Evolutionary conservation across 768 basidiomycete species (phyloP).

Genomic region (Artomyces pyxidatus): DNA sequence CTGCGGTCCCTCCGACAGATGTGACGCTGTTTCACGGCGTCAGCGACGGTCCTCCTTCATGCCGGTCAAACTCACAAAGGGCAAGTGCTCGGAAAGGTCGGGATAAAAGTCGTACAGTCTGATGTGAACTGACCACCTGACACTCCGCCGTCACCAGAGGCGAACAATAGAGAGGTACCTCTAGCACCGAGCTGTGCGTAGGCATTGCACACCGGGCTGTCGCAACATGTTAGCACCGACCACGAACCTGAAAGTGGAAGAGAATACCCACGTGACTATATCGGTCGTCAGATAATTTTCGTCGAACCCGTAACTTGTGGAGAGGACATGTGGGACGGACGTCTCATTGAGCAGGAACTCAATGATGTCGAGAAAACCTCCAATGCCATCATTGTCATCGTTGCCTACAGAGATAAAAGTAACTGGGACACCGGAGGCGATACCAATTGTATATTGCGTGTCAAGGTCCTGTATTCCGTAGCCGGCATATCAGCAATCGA

Average conservation of each 20-base stretch:
- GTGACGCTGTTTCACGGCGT: background rate
- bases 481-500: too few relatives aligned
- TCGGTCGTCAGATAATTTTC: constrained; percentile 18
- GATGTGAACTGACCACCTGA: constrained; percentile 22
- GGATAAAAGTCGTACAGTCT: constrained; percentile 24
- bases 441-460: constrained; percentile 30
- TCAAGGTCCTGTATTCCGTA: constrained; percentile 27
- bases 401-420: constrained; percentile 20
- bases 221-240: too few relatives aligned
- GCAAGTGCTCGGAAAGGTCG: constrained; percentile 29
- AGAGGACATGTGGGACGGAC: constrained; percentile 12
- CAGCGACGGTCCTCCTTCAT: background rate
- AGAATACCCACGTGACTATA: too few relatives aligned
- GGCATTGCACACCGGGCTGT: constrained; percentile 31
- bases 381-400: constrained; percentile 12
- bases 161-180: constrained; percentile 30
- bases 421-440: constrained; percentile 21
- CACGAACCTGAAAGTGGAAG: too few relatives aligned
- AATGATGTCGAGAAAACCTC: constrained; percentile 25
- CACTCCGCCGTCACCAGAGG: constrained; percentile 32
- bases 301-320: constrained; percentile 28
- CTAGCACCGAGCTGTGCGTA: constrained; percentile 29
- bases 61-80: constrained; percentile 21
- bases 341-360: constrained; percentile 17
- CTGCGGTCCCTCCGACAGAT: background rate